These are phyloP conservation scores for sunflower (Helianthus annuus) DNA, from an alignment of 129 eudicot genomes.

Conservation along the genomic window HanXRQr2.0-SUNRISE NC_035435.2:5409180-5409679, in stretches of 20 bases:
- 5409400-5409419: neutral
- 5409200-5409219: slow-evolving; percentile 7
- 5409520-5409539: neutral
- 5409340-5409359: neutral
- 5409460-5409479: neutral
- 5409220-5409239: slow-evolving; percentile 9
- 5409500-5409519: neutral
- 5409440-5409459: neutral
- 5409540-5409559: neutral
- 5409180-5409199: neutral
- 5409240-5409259: slow-evolving; percentile 17
- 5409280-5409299: slow-evolving; percentile 3
- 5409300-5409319: slow-evolving; percentile 1
- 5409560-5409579: neutral
- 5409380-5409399: neutral
- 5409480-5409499: slow-evolving; percentile 7
- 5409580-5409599: neutral
- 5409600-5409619: neutral
- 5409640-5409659: neutral
- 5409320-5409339: neutral
- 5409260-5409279: neutral
- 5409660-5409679: neutral
- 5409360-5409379: slow-evolving; percentile 19
- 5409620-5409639: slow-evolving; percentile 5
- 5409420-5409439: neutral